phyloP scores from a whole-genome alignment of 805 yeast genomes.

The Yarrowia alimentaria region DNA sequence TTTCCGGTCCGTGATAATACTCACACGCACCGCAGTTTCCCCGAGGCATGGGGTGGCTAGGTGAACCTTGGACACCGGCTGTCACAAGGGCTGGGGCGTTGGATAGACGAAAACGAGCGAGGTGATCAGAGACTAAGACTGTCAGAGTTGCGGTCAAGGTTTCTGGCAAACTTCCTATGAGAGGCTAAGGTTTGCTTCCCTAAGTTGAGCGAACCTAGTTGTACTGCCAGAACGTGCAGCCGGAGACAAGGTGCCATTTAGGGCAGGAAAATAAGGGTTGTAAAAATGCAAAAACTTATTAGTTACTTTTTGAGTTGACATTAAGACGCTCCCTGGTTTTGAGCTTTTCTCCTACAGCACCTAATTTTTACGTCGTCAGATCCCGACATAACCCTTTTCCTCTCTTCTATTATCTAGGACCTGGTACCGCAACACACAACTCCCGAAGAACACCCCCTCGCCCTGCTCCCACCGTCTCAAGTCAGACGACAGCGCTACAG shows the following conservation, averaged over 20 bases:
- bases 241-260: slow-evolving; percentile 26
- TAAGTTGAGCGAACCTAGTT: background rate
- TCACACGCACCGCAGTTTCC: slow-evolving; percentile 10
- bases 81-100: slow-evolving; percentile 22
- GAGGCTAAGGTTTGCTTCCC: too few species aligned
- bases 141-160: too few species aligned
- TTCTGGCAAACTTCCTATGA: background rate
- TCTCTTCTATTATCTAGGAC: too few species aligned
- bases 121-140: too few species aligned
- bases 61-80: slow-evolving; percentile 14
- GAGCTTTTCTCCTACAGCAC: slow-evolving; percentile 26
- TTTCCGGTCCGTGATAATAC: too few species aligned
- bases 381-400: too few species aligned
- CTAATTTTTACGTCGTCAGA: too few species aligned
- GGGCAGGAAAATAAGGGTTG: slow-evolving; percentile 22
- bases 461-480: too few species aligned
- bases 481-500: background rate
- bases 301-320: too few species aligned
- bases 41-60: slow-evolving; percentile 19
- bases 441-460: background rate
- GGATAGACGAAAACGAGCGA: too few species aligned
- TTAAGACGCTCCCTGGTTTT: too few species aligned
- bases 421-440: too few species aligned
- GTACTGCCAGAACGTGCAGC: slow-evolving; percentile 19
- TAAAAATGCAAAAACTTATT: background rate